These are phyloP conservation scores for Pythium aristosporum DNA, from an alignment of 352 stramenopile genomes.

Conservation along the genomic window DNA sequence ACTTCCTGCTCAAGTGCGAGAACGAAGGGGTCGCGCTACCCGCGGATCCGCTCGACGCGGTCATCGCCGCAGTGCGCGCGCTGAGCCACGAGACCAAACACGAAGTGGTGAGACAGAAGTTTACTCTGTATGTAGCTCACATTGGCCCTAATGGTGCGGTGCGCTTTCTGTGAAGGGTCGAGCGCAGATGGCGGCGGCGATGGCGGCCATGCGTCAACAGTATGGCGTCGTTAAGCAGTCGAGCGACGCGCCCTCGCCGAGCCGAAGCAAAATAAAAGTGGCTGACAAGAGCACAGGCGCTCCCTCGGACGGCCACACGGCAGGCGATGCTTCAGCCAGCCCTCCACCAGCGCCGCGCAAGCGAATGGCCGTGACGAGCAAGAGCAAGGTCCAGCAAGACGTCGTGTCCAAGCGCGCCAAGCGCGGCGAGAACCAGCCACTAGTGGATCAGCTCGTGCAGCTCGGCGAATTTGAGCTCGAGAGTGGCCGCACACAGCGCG, in stretches of 20 bases:
- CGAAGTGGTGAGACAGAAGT: conserved; percentile 33
- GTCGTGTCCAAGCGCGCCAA: conserved; percentile 37
- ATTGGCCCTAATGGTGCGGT: neutral
- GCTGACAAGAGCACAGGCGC: neutral
- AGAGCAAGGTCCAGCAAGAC: conserved; percentile 26
- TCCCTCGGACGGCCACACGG: neutral
- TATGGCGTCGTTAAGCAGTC: conserved; percentile 21
- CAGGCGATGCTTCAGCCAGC: neutral
- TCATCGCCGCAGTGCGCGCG: conserved; percentile 41
- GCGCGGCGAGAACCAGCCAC: conserved; percentile 47
- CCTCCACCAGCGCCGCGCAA: conserved; percentile 1
- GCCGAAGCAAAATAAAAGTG: neutral
- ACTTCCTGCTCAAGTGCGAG: conserved; percentile 68
- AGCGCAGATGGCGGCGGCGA: conserved; percentile 41
- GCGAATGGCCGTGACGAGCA: conserved; percentile 2
- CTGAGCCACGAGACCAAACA: conserved; percentile 40
- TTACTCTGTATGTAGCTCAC: neutral
- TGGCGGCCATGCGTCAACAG: conserved; percentile 38
- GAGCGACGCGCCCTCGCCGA: neutral
- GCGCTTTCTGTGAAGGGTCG: conserved; percentile 9
- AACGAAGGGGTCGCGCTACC: conserved; percentile 44
- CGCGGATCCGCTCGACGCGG: conserved; percentile 43
- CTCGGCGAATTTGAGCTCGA: conserved; percentile 59
- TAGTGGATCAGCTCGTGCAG: conserved; percentile 59
- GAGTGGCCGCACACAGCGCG: conserved; percentile 46